Evolutionary conservation across 257 asterid species (phyloP), one percentile per base, ranked within the genome.

Genomic region (Thymus quinquecostatus): DNA sequence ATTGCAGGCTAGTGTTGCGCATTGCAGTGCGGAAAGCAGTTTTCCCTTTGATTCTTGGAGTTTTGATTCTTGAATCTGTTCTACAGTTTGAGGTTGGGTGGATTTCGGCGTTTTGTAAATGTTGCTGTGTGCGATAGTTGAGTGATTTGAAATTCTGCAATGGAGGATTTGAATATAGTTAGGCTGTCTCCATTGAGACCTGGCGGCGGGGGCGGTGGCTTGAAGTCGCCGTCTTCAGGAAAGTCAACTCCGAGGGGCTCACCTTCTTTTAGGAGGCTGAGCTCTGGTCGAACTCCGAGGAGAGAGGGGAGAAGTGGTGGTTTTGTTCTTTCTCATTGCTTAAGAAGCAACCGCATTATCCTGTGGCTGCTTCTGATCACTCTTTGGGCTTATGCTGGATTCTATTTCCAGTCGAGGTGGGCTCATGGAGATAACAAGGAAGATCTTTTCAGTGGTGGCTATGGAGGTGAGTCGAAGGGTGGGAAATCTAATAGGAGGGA

Each of bases 361-460:
- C 90, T 89, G 66, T 92, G 97, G 99, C 70, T 95, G 91, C 96
- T 95, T 69, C 56, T 95, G 84, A 95, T 95, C 80, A 89, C 99
- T 61, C 94, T 95, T 50, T 95, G 97, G 99, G 86, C 98, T 11
- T 95, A 95, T 77, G 99, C 89, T 43, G 97, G 96, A 49, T 92
- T 95, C 77, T 92, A 85, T 69, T 71, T 92, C 69, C 98, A 95
- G 84, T 95, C 99, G 32, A 87, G 84, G 50, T 95, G 99, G 99
- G 99, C 99, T 11, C 99, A 95, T 54, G 99, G 98, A 30, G 95
- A 95, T 76, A 95, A 95, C 71, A 92, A 92, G 84, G 98, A 95
- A 70, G 92, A 83, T 50, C 87, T 92, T n/a, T 95, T 95, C 51
- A 86, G 88, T 66, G 96, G 97, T 34, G 97, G 98, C 70, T 83